Evolutionary conservation across 306 rosid genomes (phyloP).

Genomic region (Benincasa hispida): DNA sequence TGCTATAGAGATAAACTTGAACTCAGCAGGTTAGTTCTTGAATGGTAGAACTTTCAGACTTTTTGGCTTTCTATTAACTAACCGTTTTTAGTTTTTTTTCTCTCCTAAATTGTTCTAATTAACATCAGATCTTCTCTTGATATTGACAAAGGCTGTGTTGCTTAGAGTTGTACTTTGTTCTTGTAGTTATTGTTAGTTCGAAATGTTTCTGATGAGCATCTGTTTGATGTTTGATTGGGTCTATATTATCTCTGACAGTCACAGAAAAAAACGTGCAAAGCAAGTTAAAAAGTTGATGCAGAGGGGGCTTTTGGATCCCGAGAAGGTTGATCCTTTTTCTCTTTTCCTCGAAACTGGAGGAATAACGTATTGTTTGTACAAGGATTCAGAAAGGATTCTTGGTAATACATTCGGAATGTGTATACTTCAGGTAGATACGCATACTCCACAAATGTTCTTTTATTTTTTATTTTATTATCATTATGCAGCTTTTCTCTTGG

Average conservation of each 20-base stretch:
- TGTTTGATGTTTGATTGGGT: conserved; percentile 6
- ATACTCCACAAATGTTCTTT: not conserved
- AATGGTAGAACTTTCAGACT: not conserved
- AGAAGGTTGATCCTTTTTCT: conserved; percentile 71
- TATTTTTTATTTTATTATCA: not conserved
- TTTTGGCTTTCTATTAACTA: not conserved
- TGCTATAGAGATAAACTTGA: conserved; percentile 92
- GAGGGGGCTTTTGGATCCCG: conserved; percentile 79
- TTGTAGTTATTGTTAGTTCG: not conserved
- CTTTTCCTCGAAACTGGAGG: conserved; percentile 68
- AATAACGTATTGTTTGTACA: conserved; percentile 59
- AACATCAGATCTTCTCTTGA: not conserved
- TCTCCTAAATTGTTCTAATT: not conserved
- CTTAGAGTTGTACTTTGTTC: not conserved
- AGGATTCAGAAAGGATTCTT: conserved; percentile 74
- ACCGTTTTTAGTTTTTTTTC: not conserved
- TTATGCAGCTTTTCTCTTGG: not conserved
- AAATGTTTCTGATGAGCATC: not conserved
- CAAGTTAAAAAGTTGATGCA: conserved; percentile 54
- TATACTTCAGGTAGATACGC: conserved; percentile 59
- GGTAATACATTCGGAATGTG: conserved; percentile 98
- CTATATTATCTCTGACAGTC: conserved; percentile 40
- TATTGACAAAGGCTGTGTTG: not conserved
- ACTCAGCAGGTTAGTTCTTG: conserved; percentile 54
- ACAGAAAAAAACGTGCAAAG: conserved; percentile 69